phyloP scores from a whole-genome alignment of 129 eudicot species.

The Escallonia rubra region DNA sequence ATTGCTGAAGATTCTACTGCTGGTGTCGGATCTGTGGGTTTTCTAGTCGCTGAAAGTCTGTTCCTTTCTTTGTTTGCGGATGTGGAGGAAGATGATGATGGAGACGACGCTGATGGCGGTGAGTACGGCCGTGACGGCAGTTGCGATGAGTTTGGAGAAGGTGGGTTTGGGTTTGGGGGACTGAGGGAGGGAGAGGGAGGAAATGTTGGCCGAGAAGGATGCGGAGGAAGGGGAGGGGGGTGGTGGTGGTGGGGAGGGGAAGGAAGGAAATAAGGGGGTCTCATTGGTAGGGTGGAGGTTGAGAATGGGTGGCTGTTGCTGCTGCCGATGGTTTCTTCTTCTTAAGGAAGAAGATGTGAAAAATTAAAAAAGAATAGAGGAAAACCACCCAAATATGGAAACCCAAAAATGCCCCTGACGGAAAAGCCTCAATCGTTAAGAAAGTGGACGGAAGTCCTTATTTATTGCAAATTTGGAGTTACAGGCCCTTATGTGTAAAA shows the following conservation, averaged over 20 bases:
- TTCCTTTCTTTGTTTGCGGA: conserved; percentile 17
- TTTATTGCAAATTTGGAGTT: too few species aligned
- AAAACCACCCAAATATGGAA: too few species aligned
- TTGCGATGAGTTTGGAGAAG: conserved; percentile 50
- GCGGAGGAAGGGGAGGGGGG: conserved; percentile 30
- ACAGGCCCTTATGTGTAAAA: too few species aligned
- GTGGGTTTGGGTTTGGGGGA: conserved; percentile 38
- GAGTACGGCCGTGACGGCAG: conserved; percentile 42
- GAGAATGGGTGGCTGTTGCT: too few species aligned
- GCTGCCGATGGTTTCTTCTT: too few species aligned
- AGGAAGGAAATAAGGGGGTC: conserved; percentile 35
- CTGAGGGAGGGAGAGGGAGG: conserved; percentile 54
- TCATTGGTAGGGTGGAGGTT: conserved; percentile 24
- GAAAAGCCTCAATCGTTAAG: too few species aligned
- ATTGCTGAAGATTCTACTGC: conserved; percentile 4
- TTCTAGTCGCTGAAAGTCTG: conserved; percentile 20
- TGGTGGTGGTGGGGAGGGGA: conserved; percentile 33
- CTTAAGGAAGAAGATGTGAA: too few species aligned
- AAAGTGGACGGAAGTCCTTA: too few species aligned
- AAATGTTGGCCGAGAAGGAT: conserved; percentile 73
- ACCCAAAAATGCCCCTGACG: too few species aligned
- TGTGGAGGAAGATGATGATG: conserved; percentile 28
- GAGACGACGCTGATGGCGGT: conserved; percentile 35
- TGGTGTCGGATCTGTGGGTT: conserved; percentile 41
- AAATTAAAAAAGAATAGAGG: too few species aligned